Conservation (phyloP, 768 basidiomycete species). For the Coprinopsis strossmayeri region DNA sequence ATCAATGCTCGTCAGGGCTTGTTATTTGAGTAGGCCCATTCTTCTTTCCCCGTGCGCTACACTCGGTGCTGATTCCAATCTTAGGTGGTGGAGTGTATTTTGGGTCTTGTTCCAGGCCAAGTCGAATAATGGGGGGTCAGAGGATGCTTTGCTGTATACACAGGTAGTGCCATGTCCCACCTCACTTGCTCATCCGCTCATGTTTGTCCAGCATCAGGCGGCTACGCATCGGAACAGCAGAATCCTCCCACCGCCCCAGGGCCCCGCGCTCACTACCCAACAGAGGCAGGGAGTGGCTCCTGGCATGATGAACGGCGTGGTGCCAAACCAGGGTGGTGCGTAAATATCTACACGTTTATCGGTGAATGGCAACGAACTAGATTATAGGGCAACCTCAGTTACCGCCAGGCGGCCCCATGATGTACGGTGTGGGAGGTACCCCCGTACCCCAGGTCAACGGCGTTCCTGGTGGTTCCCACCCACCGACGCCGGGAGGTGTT, state of each 20-base stretch:
- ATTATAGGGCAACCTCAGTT: conserved; percentile 1
- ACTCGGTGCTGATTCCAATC: conserved; percentile 7
- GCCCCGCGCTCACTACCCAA: conserved; percentile 2
- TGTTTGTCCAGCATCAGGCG: conserved; percentile 17
- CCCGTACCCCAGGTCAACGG: conserved; percentile 10
- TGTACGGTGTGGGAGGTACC: conserved; percentile 6
- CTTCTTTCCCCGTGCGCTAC: conserved; percentile 4
- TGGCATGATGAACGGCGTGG: conserved; percentile 15
- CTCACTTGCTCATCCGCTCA: conserved; percentile 7
- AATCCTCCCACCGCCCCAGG: neutral
- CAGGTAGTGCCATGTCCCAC: conserved; percentile 41
- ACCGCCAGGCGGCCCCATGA: conserved; percentile 10
- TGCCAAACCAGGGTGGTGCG: conserved; percentile 4
- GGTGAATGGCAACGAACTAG: neutral
- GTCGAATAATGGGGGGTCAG: conserved; percentile 56
- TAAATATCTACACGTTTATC: neutral
- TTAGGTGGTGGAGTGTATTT: conserved; percentile 82
- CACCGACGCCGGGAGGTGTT: conserved; percentile 7
- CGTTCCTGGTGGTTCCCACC: conserved; percentile 7
- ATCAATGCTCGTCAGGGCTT: conserved; percentile 81
- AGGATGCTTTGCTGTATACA: conserved; percentile 67
- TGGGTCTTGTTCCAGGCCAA: conserved; percentile 84
- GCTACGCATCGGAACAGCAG: too few species aligned
- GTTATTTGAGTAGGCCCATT: conserved; percentile 59
- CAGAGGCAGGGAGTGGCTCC: conserved; percentile 12